These are phyloP conservation scores for Erysimum pusillum DNA, from an alignment of 441 rosid species.

Conservation along the genomic window DNA sequence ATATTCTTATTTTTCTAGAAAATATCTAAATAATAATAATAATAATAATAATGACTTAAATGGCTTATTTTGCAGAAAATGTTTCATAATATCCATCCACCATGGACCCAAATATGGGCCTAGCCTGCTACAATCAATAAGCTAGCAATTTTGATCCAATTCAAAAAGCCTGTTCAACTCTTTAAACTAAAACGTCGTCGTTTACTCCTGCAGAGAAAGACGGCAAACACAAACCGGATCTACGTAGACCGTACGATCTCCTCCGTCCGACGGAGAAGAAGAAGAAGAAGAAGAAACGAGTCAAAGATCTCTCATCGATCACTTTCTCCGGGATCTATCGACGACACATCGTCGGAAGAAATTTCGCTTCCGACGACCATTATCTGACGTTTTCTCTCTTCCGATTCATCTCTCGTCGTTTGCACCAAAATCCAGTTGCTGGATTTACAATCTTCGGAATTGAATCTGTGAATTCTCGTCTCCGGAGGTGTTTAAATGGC, in stretches of 20 bases:
- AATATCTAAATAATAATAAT: too few species aligned
- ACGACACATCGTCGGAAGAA: background rate
- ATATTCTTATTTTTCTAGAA: too few species aligned
- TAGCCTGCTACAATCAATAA: background rate
- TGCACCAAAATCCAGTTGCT: background rate
- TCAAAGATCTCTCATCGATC: constrained; percentile 2
- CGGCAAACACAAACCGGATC: constrained; percentile 21
- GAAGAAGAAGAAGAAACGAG: background rate
- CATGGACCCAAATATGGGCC: background rate
- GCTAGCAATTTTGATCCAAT: background rate
- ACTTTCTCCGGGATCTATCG: background rate
- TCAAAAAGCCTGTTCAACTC: background rate
- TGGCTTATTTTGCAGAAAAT: too few species aligned
- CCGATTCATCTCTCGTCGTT: background rate
- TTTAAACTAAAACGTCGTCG: background rate
- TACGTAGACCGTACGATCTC: constrained; percentile 18
- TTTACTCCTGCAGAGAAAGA: background rate
- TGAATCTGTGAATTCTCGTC: constrained; percentile 18
- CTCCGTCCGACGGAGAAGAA: constrained; percentile 30
- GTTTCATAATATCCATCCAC: too few species aligned
- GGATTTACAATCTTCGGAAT: background rate
- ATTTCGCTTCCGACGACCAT: background rate
- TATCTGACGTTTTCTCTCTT: background rate
- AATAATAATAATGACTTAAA: too few species aligned
- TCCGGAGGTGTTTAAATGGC: constrained; percentile 54